Base-by-base conservation (phyloP, 2,329 filamentous ascomycete genomes). In the Epichloe aotearoae region DNA sequence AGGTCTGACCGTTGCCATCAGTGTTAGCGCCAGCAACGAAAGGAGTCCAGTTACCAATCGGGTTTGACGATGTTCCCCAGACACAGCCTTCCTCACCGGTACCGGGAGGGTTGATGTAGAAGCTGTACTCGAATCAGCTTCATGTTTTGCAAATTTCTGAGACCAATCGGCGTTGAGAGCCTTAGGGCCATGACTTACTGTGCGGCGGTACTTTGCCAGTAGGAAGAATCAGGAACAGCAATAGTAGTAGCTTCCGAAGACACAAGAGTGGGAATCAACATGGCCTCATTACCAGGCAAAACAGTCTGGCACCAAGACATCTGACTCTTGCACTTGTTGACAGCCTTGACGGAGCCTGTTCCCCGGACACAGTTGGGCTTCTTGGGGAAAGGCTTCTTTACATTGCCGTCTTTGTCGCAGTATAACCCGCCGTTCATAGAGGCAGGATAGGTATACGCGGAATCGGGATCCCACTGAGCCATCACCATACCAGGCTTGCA, bases 301-400 rank as follows among this genome's bases (percentile, higher is more conserved):
- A 88, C 83, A 4, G 86, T 90, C 67, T 90, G 86, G 66, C 86
- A 90, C 67, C 86, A 87, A 3, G 86, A 79, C 50, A 88, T 76
- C 14, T 74, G 61, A 37, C 71, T 69, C 43, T 77, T 75, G 54
- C 76, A 78, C 57, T 82, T 81, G 70, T 88, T 90, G 54, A 80
- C 71, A 37, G 76, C 85, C 51, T 73, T 70, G 50, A 90, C 74
- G 7, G 79, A 63, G 42, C 83, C 84, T 19, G 79, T 79, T 44
- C 85, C 86, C 40, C 80, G 71, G 47, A 84, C 77, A 65, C 86
- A 91, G 67, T 86, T 84, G 4, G 80, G 77, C 60, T 79, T 72
- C 53, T 76, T 65, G 5, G 79, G 72, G 63, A 89, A 89, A 3
- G 85, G 83, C 68, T 88, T 84, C 52, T 76, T 68, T 38, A 86